A percentile compares a stretch with the other conserved stretches of the same genome.
Conservation (phyloP, 768 basidiomycete genomes). For the Tricholoma furcatifolium region DNA sequence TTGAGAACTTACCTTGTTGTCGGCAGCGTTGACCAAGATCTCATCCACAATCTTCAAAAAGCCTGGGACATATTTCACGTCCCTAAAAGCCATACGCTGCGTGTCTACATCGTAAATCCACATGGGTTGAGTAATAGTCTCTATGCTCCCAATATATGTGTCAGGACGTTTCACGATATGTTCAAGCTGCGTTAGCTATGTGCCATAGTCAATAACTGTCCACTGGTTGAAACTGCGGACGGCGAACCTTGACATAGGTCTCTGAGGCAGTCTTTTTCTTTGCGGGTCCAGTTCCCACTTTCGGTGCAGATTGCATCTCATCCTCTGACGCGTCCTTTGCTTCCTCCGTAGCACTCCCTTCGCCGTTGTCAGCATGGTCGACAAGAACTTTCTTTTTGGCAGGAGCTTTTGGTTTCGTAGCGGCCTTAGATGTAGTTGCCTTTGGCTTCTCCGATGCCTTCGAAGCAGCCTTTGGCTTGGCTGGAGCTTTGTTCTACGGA, state of each 20-base stretch:
- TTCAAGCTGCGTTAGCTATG: slow-evolving; percentile 89
- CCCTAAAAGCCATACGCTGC: slow-evolving; percentile 82
- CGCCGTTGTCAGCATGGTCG: slow-evolving; percentile 63
- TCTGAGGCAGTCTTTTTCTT: slow-evolving; percentile 92
- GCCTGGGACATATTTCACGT: slow-evolving; percentile 90
- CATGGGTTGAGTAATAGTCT: slow-evolving; percentile 81
- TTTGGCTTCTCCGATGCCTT: slow-evolving; percentile 46
- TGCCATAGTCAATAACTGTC: neutral
- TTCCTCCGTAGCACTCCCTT: slow-evolving; percentile 43
- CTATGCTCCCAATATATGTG: slow-evolving; percentile 96
- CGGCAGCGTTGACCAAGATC: slow-evolving; percentile 98
- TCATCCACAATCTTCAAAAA: slow-evolving; percentile 99
- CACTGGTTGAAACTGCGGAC: neutral
- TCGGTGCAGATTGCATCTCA: slow-evolving; percentile 26
- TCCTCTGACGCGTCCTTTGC: slow-evolving; percentile 42
- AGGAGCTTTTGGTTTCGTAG: slow-evolving; percentile 49
- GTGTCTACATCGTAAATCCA: slow-evolving; percentile 90
- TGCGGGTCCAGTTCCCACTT: slow-evolving; percentile 25
- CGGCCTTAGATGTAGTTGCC: slow-evolving; percentile 36
- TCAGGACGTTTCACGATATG: slow-evolving; percentile 92
- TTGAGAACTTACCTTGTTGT: slow-evolving; percentile 79
- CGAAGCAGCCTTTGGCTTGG: slow-evolving; percentile 39
- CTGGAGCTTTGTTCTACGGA: slow-evolving; percentile 25
- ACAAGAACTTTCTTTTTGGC: slow-evolving; percentile 71
- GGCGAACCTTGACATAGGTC: slow-evolving; percentile 80